A percentile compares a stretch with the other conserved stretches of the same genome.
phyloP scores from a whole-genome alignment of 768 basidiomycete genomes.

The Kondoa subrosea region DNA sequence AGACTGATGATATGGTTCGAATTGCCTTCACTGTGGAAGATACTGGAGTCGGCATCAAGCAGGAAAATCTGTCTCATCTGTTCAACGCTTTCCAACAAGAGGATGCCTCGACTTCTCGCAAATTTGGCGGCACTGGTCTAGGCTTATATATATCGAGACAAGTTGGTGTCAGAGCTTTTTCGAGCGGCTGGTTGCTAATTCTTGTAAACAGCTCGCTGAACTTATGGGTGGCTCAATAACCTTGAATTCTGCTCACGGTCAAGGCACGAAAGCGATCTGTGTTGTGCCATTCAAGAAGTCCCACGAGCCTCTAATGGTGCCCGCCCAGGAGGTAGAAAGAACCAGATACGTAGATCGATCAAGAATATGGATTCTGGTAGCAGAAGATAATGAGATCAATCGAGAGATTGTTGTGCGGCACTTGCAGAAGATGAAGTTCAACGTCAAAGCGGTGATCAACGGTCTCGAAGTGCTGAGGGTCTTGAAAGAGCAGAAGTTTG shows the following conservation, averaged over 20 bases:
- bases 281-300: constrained; percentile 16
- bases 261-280: constrained; percentile 16
- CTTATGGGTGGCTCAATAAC: constrained; percentile 20
- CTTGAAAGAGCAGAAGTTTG: constrained; percentile 13
- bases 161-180: constrained; percentile 6
- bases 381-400: constrained; percentile 25
- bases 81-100: constrained; percentile 25
- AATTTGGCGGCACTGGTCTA: constrained; percentile 21
- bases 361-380: constrained; percentile 11
- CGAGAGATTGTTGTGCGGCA: constrained; percentile 14
- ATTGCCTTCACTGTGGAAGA: constrained; percentile 18
- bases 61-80: constrained; percentile 18
- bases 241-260: constrained; percentile 3
- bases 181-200: too few relatives aligned
- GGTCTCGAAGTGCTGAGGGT: constrained; percentile 20
- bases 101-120: constrained; percentile 12
- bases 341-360: not conserved
- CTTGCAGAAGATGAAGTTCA: constrained; percentile 22
- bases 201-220: constrained; percentile 18
- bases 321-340: not conserved
- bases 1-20: constrained; percentile 5
- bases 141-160: constrained; percentile 20
- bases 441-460: constrained; percentile 13
- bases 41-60: constrained; percentile 23
- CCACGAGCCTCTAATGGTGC: not conserved